Percentiles rank a stretch among this genome's conserved stretches.
These are phyloP conservation scores for Kodamaea hsintzibuensis DNA, from an alignment of 805 yeast genomes.

Conservation along the genomic window DNA sequence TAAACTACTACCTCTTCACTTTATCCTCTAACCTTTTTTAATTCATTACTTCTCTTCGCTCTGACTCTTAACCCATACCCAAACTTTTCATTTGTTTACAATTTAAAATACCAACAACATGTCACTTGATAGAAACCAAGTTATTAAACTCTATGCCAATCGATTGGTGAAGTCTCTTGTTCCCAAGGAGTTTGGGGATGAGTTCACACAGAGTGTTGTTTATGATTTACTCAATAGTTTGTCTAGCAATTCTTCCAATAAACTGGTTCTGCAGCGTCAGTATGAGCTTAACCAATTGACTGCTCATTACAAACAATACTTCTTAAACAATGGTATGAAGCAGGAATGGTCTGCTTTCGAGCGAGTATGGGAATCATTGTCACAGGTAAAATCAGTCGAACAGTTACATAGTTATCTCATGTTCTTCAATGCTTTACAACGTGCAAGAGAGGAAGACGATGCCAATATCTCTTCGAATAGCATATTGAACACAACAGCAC, in stretches of 20 bases:
- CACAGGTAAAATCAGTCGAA: constrained; percentile 27
- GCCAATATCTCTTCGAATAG: neutral
- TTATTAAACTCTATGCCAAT: constrained; percentile 32
- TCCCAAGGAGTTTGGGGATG: constrained; percentile 39
- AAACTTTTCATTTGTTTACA: constrained; percentile 3
- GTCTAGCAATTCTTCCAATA: constrained; percentile 3
- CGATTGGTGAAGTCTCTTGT: constrained; percentile 38
- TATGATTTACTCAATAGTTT: constrained; percentile 23
- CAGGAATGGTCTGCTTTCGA: constrained; percentile 38
- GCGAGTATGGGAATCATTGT: constrained; percentile 28
- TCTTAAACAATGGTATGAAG: constrained; percentile 25
- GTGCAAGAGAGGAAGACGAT: constrained; percentile 2
- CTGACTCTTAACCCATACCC: neutral
- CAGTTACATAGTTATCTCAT: constrained; percentile 37
- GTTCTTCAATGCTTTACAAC: constrained; percentile 26
- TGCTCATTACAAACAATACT: constrained; percentile 22
- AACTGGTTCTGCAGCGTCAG: constrained; percentile 10
- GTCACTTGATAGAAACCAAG: constrained; percentile 34
- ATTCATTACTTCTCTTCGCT: too few species aligned
- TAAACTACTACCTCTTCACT: neutral
- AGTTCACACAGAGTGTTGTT: constrained; percentile 31
- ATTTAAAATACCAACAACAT: constrained; percentile 14
- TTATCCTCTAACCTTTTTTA: too few species aligned
- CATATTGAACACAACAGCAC: constrained; percentile 1
- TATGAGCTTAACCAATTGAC: constrained; percentile 21